Conservation (phyloP, 2,329 filamentous ascomycete genomes). For the Cercospora brassicicola region DNA sequence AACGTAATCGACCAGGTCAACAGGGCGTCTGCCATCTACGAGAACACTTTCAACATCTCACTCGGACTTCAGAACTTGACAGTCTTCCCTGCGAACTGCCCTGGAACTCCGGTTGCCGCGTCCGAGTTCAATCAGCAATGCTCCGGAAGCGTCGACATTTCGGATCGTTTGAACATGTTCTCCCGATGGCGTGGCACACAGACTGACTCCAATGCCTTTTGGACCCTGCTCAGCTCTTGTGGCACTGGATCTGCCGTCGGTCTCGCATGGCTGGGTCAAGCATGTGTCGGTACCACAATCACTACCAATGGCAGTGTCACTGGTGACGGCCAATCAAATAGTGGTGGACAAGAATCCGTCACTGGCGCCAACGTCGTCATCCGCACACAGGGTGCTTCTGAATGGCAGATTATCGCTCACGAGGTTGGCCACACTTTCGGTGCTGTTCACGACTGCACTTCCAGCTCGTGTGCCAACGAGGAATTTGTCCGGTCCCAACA, state of each 20-base stretch:
- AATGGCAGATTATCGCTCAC: slow-evolving; percentile 96
- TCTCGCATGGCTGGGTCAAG: slow-evolving; percentile 87
- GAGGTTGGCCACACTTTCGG: slow-evolving; percentile 94
- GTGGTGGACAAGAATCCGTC: slow-evolving; percentile 66
- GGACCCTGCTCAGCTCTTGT: slow-evolving; percentile 83
- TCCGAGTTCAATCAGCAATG: slow-evolving; percentile 86
- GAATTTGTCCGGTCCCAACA: slow-evolving; percentile 60
- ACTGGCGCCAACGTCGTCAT: slow-evolving; percentile 88
- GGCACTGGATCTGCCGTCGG: slow-evolving; percentile 82
- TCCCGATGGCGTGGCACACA: slow-evolving; percentile 81
- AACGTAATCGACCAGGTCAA: slow-evolving; percentile 86
- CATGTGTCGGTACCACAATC: slow-evolving; percentile 64
- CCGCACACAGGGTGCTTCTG: slow-evolving; percentile 64
- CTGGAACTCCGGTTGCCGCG: slow-evolving; percentile 63
- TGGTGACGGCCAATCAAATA: slow-evolving; percentile 38
- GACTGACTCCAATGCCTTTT: slow-evolving; percentile 82
- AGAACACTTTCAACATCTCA: slow-evolving; percentile 90
- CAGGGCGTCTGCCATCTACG: slow-evolving; percentile 81
- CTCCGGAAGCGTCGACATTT: slow-evolving; percentile 61
- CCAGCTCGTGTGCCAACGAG: slow-evolving; percentile 63
- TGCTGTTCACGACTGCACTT: slow-evolving; percentile 88
- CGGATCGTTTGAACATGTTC: slow-evolving; percentile 79
- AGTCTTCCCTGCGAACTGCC: slow-evolving; percentile 73
- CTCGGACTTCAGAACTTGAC: slow-evolving; percentile 85
- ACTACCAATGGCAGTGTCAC: slow-evolving; percentile 45